Evolutionary conservation across 352 stramenopile genomes (phyloP).

Genomic region (Globisporangium polare): DNA sequence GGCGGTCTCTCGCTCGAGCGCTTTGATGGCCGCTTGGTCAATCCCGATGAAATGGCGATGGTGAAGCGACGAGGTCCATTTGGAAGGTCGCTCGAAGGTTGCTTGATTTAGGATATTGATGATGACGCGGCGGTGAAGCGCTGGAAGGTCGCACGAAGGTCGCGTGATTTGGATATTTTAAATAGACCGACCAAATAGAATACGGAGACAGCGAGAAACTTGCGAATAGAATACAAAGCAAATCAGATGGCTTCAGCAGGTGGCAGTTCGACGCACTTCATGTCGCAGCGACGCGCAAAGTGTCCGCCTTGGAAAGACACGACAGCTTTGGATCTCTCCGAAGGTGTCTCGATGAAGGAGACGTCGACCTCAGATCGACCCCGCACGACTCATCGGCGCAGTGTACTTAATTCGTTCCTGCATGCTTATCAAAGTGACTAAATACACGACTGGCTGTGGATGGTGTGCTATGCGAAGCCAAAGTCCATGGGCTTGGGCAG

Average conservation of each 20-base stretch:
- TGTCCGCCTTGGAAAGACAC: too few relatives aligned
- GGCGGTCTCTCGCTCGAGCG: background rate
- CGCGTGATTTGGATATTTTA: background rate
- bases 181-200: background rate
- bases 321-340: too few relatives aligned
- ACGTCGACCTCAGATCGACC: too few relatives aligned
- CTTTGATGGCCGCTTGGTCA: background rate
- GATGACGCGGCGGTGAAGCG: background rate
- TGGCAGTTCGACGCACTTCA: too few relatives aligned
- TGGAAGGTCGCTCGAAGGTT: background rate
- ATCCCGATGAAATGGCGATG: background rate
- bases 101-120: background rate
- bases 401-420: too few relatives aligned
- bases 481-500: conserved; percentile 12
- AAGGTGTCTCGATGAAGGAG: too few relatives aligned
- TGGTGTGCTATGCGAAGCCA: background rate
- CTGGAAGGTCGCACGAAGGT: background rate
- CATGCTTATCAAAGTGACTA: too few relatives aligned
- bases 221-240: too few relatives aligned
- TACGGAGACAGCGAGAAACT: too few relatives aligned
- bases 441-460: background rate
- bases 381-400: too few relatives aligned
- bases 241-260: too few relatives aligned
- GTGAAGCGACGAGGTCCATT: background rate
- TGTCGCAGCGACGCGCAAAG: too few relatives aligned